Conservation (phyloP, 768 basidiomycete species). For the Suillus subalutaceus region DNA sequence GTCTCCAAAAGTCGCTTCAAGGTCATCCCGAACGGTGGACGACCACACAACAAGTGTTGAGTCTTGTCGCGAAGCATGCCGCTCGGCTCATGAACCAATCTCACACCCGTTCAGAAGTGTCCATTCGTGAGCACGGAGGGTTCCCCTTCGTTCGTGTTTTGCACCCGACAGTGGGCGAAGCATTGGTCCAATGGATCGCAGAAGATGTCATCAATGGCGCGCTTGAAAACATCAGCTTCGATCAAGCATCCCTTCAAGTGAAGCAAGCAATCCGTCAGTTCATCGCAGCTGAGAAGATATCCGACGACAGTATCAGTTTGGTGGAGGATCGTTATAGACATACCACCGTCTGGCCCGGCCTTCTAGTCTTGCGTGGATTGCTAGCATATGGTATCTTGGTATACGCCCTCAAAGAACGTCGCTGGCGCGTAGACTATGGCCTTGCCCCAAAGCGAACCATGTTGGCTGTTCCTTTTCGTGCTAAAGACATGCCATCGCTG, state of each 20-base stretch:
- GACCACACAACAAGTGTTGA: constrained; percentile 33
- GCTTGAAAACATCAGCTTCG: constrained; percentile 23
- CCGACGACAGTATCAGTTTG: neutral
- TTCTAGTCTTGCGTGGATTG: constrained; percentile 40
- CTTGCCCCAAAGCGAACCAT: constrained; percentile 34
- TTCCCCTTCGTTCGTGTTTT: constrained; percentile 31
- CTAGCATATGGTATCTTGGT: constrained; percentile 34
- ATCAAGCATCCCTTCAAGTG: constrained; percentile 8
- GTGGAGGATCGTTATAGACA: constrained; percentile 15
- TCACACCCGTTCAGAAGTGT: constrained; percentile 23
- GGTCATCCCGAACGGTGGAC: constrained; percentile 39
- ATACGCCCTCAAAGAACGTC: constrained; percentile 34
- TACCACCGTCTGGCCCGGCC: constrained; percentile 20
- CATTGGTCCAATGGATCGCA: constrained; percentile 18
- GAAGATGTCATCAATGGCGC: constrained; percentile 18
- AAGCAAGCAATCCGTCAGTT: constrained; percentile 23
- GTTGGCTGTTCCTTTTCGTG: constrained; percentile 42
- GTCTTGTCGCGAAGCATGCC: constrained; percentile 25
- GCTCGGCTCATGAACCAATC: constrained; percentile 10
- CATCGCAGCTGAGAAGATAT: constrained; percentile 20
- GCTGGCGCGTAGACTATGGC: constrained; percentile 45
- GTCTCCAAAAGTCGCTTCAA: constrained; percentile 29
- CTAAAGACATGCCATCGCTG: constrained; percentile 39
- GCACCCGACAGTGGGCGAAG: constrained; percentile 13
- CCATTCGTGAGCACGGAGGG: constrained; percentile 14